These are phyloP conservation scores for Ceratocystis colombiana DNA, from an alignment of 2,329 filamentous ascomycete genomes.

Conservation along the genomic window DNA sequence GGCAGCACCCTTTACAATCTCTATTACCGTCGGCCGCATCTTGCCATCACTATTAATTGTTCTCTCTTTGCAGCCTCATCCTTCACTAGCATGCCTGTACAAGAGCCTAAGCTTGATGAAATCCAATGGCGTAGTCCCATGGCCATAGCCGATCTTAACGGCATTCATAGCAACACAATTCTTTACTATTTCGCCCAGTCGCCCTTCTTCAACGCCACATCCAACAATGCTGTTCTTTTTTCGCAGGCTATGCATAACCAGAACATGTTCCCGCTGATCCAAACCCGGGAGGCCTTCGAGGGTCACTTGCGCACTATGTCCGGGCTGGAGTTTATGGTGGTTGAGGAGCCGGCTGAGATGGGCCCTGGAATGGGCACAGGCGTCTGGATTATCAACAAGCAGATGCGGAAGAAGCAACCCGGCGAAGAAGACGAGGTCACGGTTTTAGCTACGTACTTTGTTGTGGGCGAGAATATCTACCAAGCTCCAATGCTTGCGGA, in stretches of 20 bases:
- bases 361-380: slow-evolving; percentile 55
- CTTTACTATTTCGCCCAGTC: slow-evolving; percentile 59
- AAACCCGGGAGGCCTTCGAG: slow-evolving; percentile 55
- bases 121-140: slow-evolving; percentile 53
- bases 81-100: slow-evolving; percentile 35
- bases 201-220: slow-evolving; percentile 57
- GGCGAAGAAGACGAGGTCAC: slow-evolving; percentile 49
- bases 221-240: slow-evolving; percentile 55
- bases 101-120: slow-evolving; percentile 52
- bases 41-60: not conserved
- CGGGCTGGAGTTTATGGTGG: slow-evolving; percentile 56
- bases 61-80: not conserved
- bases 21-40: too few relatives aligned
- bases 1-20: not conserved
- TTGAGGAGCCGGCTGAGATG: slow-evolving; percentile 54
- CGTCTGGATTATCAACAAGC: slow-evolving; percentile 61
- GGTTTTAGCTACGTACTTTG: slow-evolving; percentile 52
- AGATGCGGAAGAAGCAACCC: slow-evolving; percentile 49
- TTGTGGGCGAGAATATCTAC: slow-evolving; percentile 57
- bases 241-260: slow-evolving; percentile 53
- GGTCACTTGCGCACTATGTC: slow-evolving; percentile 53
- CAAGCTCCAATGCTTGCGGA: slow-evolving; percentile 54
- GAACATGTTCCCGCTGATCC: slow-evolving; percentile 47
- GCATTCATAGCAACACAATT: slow-evolving; percentile 55
- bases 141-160: slow-evolving; percentile 42